Percentiles rank a stretch among this genome's conserved stretches.
phyloP scores from a whole-genome alignment of 2,329 filamentous ascomycete species.

The Blumeria hordei region DNA sequence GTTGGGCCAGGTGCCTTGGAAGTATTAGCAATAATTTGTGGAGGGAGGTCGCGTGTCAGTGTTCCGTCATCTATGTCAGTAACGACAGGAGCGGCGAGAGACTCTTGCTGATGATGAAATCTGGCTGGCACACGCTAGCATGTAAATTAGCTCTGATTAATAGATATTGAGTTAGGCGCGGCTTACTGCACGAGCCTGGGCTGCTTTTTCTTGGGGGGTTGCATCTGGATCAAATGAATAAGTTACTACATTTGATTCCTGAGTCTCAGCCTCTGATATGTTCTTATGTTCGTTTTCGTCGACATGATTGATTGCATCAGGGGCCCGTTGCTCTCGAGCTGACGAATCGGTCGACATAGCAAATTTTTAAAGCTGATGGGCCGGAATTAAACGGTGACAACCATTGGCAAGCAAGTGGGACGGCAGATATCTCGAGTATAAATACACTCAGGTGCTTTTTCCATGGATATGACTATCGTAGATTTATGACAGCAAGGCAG shows the following conservation, averaged over 20 bases:
- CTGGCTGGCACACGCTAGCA: conserved; percentile 38
- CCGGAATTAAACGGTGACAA: background rate
- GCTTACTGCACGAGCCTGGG: conserved; percentile 53
- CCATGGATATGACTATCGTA: too few relatives aligned
- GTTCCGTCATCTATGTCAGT: conserved; percentile 58
- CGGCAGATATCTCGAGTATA: too few relatives aligned
- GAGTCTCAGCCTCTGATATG: conserved; percentile 52
- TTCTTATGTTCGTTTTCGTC: conserved; percentile 48
- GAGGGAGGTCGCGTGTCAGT: conserved; percentile 47
- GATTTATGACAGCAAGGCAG: too few relatives aligned
- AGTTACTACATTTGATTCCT: conserved; percentile 53
- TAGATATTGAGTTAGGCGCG: background rate
- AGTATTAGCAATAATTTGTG: conserved; percentile 45
- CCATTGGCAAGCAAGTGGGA: too few relatives aligned
- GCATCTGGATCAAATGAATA: conserved; percentile 78
- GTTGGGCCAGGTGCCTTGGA: conserved; percentile 24
- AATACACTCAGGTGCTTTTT: too few relatives aligned
- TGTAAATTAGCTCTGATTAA: background rate
- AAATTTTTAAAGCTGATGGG: conserved; percentile 4
- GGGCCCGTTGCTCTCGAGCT: conserved; percentile 48
- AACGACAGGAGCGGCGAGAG: conserved; percentile 43
- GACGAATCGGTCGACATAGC: conserved; percentile 9
- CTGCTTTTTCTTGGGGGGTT: conserved; percentile 58
- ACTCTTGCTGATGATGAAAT: conserved; percentile 34
- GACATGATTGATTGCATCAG: conserved; percentile 58